A percentile compares a stretch with the other conserved stretches of the same genome.
Evolutionary conservation across 2,329 filamentous ascomycete genomes (phyloP).

Genomic region (Ceratocystis diversiconidia): DNA sequence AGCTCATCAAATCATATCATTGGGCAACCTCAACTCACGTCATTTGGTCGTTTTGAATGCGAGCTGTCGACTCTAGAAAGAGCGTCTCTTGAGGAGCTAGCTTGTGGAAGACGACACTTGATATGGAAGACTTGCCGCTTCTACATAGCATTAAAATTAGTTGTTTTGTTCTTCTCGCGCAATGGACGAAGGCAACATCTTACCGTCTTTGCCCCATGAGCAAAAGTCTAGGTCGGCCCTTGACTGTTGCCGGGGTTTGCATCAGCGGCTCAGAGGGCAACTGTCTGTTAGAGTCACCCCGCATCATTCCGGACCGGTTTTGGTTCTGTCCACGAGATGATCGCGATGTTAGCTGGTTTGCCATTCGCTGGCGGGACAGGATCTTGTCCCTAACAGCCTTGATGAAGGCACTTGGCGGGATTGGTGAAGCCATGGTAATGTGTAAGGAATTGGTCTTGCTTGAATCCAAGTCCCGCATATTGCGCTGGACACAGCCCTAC

Average conservation of each 20-base stretch:
- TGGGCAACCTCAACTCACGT: conserved; percentile 46
- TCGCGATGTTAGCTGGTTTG: conserved; percentile 19
- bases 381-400: neutral
- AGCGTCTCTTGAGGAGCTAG: conserved; percentile 89
- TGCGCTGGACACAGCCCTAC: neutral
- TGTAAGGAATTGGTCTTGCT: neutral
- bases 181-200: conserved; percentile 21
- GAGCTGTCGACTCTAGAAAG: conserved; percentile 86
- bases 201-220: conserved; percentile 94
- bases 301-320: conserved; percentile 34
- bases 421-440: neutral
- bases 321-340: conserved; percentile 42
- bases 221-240: conserved; percentile 68
- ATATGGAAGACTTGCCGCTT: conserved; percentile 96
- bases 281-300: conserved; percentile 33
- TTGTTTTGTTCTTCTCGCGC: neutral
- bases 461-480: neutral
- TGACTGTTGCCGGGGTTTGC: conserved; percentile 25
- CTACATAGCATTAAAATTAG: conserved; percentile 32
- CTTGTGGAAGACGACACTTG: conserved; percentile 98
- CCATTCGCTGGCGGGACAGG: conserved; percentile 7
- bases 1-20: no score
- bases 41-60: conserved; percentile 89
- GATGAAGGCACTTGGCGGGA: neutral
- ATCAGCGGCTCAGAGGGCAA: conserved; percentile 34